phyloP scores from a whole-genome alignment of 2,329 filamentous ascomycete species.

The Xylariaceae sp. region DNA sequence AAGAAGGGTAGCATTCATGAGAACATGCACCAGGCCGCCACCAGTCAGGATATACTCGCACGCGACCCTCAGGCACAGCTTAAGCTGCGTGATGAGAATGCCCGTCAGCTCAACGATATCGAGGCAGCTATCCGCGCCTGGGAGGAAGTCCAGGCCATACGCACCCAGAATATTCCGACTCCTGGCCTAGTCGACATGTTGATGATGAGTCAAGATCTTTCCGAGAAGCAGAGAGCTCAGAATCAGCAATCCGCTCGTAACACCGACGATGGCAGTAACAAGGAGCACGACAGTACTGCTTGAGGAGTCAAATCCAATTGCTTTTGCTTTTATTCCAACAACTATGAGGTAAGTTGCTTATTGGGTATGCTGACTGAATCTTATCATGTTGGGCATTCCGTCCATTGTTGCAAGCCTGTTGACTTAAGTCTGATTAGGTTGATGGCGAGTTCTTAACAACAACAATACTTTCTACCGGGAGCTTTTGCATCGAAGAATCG shows the following conservation, averaged over 20 bases:
- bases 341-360: not conserved
- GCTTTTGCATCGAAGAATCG: not conserved
- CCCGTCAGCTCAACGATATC: slow-evolving; percentile 11
- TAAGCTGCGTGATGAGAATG: slow-evolving; percentile 15
- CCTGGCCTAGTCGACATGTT: slow-evolving; percentile 21
- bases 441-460: not conserved
- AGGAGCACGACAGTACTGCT: too few relatives aligned
- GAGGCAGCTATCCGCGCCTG: slow-evolving; percentile 19
- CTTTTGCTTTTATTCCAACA: too few relatives aligned
- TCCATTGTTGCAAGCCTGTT: not conserved
- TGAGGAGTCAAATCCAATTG: too few relatives aligned
- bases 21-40: slow-evolving; percentile 15
- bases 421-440: not conserved
- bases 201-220: slow-evolving; percentile 18
- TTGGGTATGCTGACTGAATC: not conserved
- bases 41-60: slow-evolving; percentile 13
- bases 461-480: not conserved
- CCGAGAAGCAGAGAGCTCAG: slow-evolving; percentile 4
- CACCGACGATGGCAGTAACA: not conserved
- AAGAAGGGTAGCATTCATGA: slow-evolving; percentile 20
- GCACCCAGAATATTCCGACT: slow-evolving; percentile 10
- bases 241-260: not conserved
- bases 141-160: slow-evolving; percentile 16
- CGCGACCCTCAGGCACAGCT: slow-evolving; percentile 16
- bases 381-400: not conserved